These are phyloP conservation scores for Candida maesae DNA, from an alignment of 805 yeast genomes.

Conservation along the genomic window DNA sequence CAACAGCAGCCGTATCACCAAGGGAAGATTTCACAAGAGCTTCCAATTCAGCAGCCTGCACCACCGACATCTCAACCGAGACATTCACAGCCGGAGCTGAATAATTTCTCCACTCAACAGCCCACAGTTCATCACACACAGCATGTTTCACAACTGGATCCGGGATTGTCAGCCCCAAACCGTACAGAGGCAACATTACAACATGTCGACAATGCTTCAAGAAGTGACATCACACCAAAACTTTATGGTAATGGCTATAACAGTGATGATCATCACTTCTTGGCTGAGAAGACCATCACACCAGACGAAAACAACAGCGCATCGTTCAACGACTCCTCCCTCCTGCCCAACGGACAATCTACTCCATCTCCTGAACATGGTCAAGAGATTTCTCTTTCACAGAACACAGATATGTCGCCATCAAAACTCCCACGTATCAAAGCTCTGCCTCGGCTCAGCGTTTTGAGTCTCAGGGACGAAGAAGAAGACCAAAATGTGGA, in stretches of 20 bases:
- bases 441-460: conserved; percentile 25
- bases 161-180: too few species aligned
- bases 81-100: not conserved
- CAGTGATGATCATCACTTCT: conserved; percentile 19
- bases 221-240: not conserved
- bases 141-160: too few species aligned
- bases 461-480: conserved; percentile 24
- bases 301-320: conserved; percentile 10
- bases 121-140: too few species aligned
- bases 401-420: conserved; percentile 13
- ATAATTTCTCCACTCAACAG: too few species aligned
- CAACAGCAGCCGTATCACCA: conserved; percentile 12
- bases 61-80: not conserved
- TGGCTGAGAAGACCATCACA: conserved; percentile 22
- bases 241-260: not conserved
- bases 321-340: conserved; percentile 11
- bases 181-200: too few species aligned
- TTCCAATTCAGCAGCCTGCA: conserved; percentile 1
- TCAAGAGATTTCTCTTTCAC: not conserved
- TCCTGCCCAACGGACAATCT: conserved; percentile 22
- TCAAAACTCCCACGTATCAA: conserved; percentile 25
- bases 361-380: conserved; percentile 21
- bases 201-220: not conserved
- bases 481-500: conserved; percentile 20
- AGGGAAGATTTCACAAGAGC: too few species aligned